Conservation (phyloP, 1,284 basidiomycete genomes). For the Blastosporella zonata region DNA sequence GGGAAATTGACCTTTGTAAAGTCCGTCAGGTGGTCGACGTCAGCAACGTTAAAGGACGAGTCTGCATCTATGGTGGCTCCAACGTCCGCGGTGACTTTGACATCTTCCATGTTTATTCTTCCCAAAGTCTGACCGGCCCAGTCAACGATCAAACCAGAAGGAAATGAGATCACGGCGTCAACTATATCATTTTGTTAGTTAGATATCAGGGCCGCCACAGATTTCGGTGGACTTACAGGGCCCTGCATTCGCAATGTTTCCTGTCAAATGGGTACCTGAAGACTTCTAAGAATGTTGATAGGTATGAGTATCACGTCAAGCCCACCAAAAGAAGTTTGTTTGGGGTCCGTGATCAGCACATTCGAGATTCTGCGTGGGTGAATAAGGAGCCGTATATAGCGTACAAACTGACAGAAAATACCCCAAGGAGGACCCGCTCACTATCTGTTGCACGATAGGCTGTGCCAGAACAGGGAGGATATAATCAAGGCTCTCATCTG, state of each 20-base stretch:
- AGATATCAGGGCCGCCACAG: neutral
- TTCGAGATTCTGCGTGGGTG: constrained; percentile 43
- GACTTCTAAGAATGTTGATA: constrained; percentile 8
- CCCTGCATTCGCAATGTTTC: constrained; percentile 71
- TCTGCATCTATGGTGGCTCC: constrained; percentile 60
- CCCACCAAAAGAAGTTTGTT: constrained; percentile 57
- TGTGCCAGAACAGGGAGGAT: constrained; percentile 71
- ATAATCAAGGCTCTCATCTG: constrained; percentile 60
- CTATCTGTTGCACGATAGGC: constrained; percentile 80
- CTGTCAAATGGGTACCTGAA: constrained; percentile 54
- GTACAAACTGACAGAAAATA: constrained; percentile 22
- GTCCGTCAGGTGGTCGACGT: constrained; percentile 57
- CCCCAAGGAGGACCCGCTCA: constrained; percentile 58
- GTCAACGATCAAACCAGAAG: constrained; percentile 57
- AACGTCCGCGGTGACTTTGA: constrained; percentile 55
- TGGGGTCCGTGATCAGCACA: constrained; percentile 57
- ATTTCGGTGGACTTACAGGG: constrained; percentile 53
- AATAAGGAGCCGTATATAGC: neutral
- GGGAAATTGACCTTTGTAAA: constrained; percentile 57
- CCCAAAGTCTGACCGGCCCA: constrained; percentile 66
- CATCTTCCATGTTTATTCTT: constrained; percentile 60
- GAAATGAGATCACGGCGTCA: constrained; percentile 70
- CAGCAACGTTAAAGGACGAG: constrained; percentile 59
- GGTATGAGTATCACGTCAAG: neutral
- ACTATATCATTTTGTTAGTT: constrained; percentile 35